Evolutionary conservation across 495 filamentous ascomycete genomes (phyloP), one percentile per base, ranked within the genome.

Genomic region (Pseudotulostoma volvatum): DNA sequence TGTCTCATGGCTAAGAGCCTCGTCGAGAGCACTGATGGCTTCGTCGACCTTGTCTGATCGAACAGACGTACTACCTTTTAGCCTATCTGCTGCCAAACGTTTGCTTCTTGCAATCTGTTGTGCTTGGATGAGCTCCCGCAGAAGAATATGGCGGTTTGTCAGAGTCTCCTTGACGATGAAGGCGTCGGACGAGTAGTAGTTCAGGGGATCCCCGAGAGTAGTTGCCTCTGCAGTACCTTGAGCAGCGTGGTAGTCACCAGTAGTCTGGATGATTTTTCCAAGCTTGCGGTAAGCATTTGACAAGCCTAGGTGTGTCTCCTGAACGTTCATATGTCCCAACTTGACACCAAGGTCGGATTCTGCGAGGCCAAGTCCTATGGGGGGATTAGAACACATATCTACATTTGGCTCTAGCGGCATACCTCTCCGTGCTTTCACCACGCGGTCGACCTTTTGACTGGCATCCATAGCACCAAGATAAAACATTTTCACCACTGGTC

Each of bases 101-200:
- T 84, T 86, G 55, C 71, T 81, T 31, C 77, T 73, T 5, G 86
- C 81, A 31, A 61, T 61, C 52, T 88, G 80, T 51, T 93, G 81
- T 2, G 90, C 87, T 55, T 90, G 79, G 18, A 93, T 54, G 33
- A 95, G 72, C 45, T 99, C 92, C 34, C 92, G 84, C 21, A 95
- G 79, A n/a, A 99, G 71, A 51, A 99, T 93, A 57, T 99, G 92
- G 2, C 92, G 79, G 61, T 99, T 99, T 14, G 92, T 99, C 45
- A 99, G 72, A 16, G 88, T 95, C 52, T 99, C 92, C 59, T 99
- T 99, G 46, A 99, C 92, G 51, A 96, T 93, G 54, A 96, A 90
- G 17, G 92, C 84, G 52, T 99, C 90, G 9, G 79, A 77, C 18
- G 86, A 94, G 59, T 99, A 87, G 53, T 99, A 96, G 44, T 81